Conservation (phyloP, 73 alveolate genomes). For the Paramecium caudatum region DNA sequence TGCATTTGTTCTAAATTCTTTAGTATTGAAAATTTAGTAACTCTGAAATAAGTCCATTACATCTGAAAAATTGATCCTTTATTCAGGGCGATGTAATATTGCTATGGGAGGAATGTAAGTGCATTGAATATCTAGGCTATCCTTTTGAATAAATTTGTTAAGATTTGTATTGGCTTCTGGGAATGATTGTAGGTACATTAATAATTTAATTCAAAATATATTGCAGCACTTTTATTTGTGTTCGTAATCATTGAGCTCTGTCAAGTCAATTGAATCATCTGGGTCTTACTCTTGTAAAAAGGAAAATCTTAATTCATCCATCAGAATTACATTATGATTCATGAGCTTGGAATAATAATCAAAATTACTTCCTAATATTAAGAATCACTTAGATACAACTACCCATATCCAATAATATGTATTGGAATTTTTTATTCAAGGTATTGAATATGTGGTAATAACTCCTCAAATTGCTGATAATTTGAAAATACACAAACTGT, state of each 20-base stretch:
- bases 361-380: background rate
- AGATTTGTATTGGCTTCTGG: background rate
- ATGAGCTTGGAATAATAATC: no score
- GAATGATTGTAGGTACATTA: background rate
- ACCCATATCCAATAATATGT: background rate
- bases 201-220: slow-evolving; percentile 3
- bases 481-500: slow-evolving; percentile 1
- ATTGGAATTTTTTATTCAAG: background rate
- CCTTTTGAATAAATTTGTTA: background rate
- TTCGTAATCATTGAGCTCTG: slow-evolving; percentile 5
- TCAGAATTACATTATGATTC: slow-evolving; percentile 2
- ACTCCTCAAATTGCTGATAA: background rate
- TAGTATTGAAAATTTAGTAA: background rate
- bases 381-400: background rate
- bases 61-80: background rate
- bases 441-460: no score
- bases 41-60: background rate
- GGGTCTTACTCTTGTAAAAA: background rate
- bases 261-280: slow-evolving; percentile 5
- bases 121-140: background rate
- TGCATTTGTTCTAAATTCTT: background rate
- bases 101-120: slow-evolving; percentile 35
- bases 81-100: background rate
- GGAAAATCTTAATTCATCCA: background rate
- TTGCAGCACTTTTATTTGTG: background rate